These are phyloP conservation scores for Rhizoclosmatium sp. DNA, from an alignment of 192 early-diverging fungal species.

Conservation along the genomic window DNA sequence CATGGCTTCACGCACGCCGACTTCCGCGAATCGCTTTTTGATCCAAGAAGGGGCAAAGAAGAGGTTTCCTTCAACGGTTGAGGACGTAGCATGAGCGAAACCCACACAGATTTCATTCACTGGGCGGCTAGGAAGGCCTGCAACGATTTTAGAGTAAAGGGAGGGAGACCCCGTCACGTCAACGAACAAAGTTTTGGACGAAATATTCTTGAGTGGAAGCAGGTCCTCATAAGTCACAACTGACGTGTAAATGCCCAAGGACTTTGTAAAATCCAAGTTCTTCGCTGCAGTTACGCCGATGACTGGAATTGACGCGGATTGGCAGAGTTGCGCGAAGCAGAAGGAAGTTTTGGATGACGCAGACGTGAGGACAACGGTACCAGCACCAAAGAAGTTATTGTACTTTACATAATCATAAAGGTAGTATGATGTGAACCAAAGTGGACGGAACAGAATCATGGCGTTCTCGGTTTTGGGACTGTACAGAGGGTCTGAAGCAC, in stretches of 20 bases:
- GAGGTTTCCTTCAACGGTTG: slow-evolving; percentile 27
- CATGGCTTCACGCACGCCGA: slow-evolving; percentile 1
- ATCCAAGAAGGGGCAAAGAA: slow-evolving; percentile 54
- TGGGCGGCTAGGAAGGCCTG: slow-evolving; percentile 16
- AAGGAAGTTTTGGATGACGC: slow-evolving; percentile 54
- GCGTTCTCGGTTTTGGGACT: slow-evolving; percentile 36
- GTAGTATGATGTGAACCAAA: slow-evolving; percentile 53
- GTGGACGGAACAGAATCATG: slow-evolving; percentile 51
- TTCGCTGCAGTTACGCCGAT: slow-evolving; percentile 47
- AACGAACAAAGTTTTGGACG: slow-evolving; percentile 35
- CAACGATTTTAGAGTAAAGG: slow-evolving; percentile 19
- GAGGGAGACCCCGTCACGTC: slow-evolving; percentile 45
- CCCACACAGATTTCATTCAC: slow-evolving; percentile 46
- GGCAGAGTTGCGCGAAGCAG: slow-evolving; percentile 46
- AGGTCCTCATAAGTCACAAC: slow-evolving; percentile 39
- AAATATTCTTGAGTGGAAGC: background rate
- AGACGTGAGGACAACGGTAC: slow-evolving; percentile 42
- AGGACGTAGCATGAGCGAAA: background rate
- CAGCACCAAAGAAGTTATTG: slow-evolving; percentile 42
- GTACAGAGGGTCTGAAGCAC: slow-evolving; percentile 41
- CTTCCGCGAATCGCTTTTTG: slow-evolving; percentile 21
- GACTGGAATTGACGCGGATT: slow-evolving; percentile 2
- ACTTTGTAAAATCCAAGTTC: slow-evolving; percentile 43
- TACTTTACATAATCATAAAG: slow-evolving; percentile 43
- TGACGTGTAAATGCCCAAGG: slow-evolving; percentile 46